Evolutionary conservation across 495 filamentous ascomycete species (phyloP), one percentile per base, ranked within the genome.

Genomic region (Polyplosphaeria fusca): DNA sequence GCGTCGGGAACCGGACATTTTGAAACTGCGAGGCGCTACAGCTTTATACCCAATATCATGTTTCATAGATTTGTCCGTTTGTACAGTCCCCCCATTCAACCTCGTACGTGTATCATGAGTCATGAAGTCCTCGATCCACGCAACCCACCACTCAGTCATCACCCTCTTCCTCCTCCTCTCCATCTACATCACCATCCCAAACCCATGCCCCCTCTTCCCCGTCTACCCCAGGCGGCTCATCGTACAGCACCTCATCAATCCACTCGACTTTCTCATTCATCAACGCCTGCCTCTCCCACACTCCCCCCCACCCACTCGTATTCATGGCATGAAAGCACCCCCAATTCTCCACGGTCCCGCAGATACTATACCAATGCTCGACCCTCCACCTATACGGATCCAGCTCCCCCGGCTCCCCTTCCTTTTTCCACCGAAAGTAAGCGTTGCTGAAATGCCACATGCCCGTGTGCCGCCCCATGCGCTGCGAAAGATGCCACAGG

Each of bases 281-380:
- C 47, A 19, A 18, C 23, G 19, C 22, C 47, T 58, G 55, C 47
- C 47, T 20, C 20, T 52, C 47, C 55, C 55, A 58, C n/a, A 58
- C 47, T 1, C 55, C 46, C 7, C 46, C 47, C 55, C 55, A 58
- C 39, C 55, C 55, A 37, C 38, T 51, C 25, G 46, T 44, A 26
- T 24, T 51, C 55, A 58, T 58, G 3, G 37, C 47, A 52, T 58
- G 55, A 40, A 50, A 50, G 24, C 55, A 58, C 2, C 55, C 55
- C 55, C 55, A 58, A 52, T 58, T 58, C 19, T 2, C 35, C 16
- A 23, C 18, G 1, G 5, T 22, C 22, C 55, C 55, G 35, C 55
- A 58, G 26, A 51, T 42, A 4, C 3, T 12, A 39, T 58, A 58
- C 55, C 55, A 58, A 28, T 58, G 55, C 47, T 58, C 55, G 12